Evolutionary conservation across 768 basidiomycete species (phyloP).

Genomic region (Trametes sanguinea): DNA sequence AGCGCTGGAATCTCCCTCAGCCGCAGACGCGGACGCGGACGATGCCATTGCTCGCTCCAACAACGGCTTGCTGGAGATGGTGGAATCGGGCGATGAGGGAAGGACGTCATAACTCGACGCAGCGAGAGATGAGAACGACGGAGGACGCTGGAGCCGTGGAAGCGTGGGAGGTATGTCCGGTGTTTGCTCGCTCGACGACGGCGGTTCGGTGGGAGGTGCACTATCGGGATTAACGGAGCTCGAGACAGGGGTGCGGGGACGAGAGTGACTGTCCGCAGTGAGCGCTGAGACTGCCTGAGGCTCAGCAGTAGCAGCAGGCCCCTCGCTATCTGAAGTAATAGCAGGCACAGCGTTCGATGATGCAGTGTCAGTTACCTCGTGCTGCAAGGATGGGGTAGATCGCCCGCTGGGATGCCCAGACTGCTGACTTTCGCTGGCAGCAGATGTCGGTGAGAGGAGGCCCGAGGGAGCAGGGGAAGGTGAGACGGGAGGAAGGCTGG

Average conservation of each 20-base stretch:
- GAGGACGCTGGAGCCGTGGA: conserved; percentile 2
- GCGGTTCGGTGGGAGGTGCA: background rate
- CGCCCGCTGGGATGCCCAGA: background rate
- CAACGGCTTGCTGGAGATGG: conserved; percentile 42
- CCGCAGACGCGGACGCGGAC: background rate
- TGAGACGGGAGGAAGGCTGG: background rate
- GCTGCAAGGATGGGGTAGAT: conserved; percentile 2
- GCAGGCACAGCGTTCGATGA: conserved; percentile 3
- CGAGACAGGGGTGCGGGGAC: background rate
- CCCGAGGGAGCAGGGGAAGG: background rate
- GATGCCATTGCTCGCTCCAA: conserved; percentile 28
- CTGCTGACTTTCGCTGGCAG: background rate
- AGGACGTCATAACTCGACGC: conserved; percentile 43
- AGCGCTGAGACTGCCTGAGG: background rate
- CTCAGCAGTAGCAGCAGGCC: background rate
- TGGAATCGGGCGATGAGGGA: conserved; percentile 49
- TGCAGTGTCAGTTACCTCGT: conserved; percentile 1
- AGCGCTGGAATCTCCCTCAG: conserved; percentile 7
- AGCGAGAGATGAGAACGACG: conserved; percentile 32
- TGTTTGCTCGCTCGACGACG: background rate
- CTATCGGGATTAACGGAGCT: background rate
- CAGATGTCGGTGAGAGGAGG: background rate
- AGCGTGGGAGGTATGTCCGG: background rate
- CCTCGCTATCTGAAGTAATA: background rate
- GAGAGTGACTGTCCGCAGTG: background rate